phyloP scores from a whole-genome alignment of 164 flowering plant species.

The Amborella trichopoda region DNA sequence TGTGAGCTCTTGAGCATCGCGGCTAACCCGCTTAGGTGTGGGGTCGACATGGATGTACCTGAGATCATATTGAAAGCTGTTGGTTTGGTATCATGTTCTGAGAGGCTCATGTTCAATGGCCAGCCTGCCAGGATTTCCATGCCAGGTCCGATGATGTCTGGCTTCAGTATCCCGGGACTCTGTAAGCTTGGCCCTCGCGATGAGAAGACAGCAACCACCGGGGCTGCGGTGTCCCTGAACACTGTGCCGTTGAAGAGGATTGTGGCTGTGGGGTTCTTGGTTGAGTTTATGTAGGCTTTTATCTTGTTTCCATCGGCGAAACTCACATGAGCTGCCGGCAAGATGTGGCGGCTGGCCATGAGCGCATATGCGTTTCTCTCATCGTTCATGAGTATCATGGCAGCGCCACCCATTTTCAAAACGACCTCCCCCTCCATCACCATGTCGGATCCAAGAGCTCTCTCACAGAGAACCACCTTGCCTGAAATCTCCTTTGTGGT shows the following conservation, averaged over 20 bases:
- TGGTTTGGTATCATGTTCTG: slow-evolving; percentile 3
- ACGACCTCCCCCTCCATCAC: slow-evolving; percentile 30
- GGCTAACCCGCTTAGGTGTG: slow-evolving; percentile 56
- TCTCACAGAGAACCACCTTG: slow-evolving; percentile 25
- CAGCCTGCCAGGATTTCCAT: slow-evolving; percentile 48
- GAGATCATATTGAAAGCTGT: slow-evolving; percentile 29
- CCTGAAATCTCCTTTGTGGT: slow-evolving; percentile 25
- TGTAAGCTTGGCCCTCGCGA: slow-evolving; percentile 37
- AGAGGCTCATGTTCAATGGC: slow-evolving; percentile 21
- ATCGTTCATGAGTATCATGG: slow-evolving; percentile 38
- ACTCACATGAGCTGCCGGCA: slow-evolving; percentile 35
- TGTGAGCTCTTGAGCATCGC: slow-evolving; percentile 49
- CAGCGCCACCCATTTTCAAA: slow-evolving; percentile 35
- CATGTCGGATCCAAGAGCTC: slow-evolving; percentile 17
- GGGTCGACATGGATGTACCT: too few species aligned
- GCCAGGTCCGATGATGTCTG: too few species aligned
- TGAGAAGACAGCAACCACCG: slow-evolving; percentile 33
- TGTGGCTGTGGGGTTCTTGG: slow-evolving; percentile 20
- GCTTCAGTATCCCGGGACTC: too few species aligned
- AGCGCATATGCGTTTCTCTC: slow-evolving; percentile 16
- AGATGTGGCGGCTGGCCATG: slow-evolving; percentile 27
- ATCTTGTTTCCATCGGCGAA: slow-evolving; percentile 20
- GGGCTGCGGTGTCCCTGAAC: slow-evolving; percentile 21
- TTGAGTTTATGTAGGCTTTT: slow-evolving; percentile 33
- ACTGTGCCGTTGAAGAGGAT: slow-evolving; percentile 37